A percentile compares a stretch with the other conserved stretches of the same genome.
These are phyloP conservation scores for Mycosphaerella arachidis DNA, from an alignment of 2,329 filamentous ascomycete species.

Conservation along the genomic window DNA sequence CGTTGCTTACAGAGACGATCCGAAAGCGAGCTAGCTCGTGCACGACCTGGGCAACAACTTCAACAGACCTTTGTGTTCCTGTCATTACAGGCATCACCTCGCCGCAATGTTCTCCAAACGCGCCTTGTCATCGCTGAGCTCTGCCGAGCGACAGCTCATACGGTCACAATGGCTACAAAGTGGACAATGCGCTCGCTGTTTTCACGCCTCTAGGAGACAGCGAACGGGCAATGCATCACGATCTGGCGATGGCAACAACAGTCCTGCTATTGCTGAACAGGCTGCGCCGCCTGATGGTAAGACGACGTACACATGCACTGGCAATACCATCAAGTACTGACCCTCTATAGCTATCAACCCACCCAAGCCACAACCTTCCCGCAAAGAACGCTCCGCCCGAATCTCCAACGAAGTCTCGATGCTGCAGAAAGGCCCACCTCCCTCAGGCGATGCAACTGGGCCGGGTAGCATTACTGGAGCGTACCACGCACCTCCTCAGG, in stretches of 20 bases:
- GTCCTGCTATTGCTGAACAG: constrained; percentile 3
- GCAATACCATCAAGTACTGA: background rate
- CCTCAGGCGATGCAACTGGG: constrained; percentile 11
- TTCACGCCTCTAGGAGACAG: constrained; percentile 17
- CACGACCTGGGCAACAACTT: too few relatives aligned
- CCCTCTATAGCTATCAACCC: background rate
- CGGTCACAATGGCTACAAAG: constrained; percentile 10
- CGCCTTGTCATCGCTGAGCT: constrained; percentile 14
- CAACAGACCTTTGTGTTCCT: background rate
- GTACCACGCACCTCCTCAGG: constrained; percentile 12
- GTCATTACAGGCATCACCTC: background rate
- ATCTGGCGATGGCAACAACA: constrained; percentile 4
- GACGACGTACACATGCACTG: background rate
- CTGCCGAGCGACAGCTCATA: constrained; percentile 18
- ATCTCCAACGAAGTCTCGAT: constrained; percentile 26
- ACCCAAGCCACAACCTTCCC: constrained; percentile 3
- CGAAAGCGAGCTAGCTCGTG: too few relatives aligned
- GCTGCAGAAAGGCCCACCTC: constrained; percentile 23
- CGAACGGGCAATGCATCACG: constrained; percentile 11
- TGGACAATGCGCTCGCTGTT: constrained; percentile 22
- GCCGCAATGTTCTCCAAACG: constrained; percentile 14
- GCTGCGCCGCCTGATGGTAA: constrained; percentile 12
- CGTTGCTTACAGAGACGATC: too few relatives aligned
- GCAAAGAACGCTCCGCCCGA: constrained; percentile 21
- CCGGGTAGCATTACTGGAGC: constrained; percentile 14